These are phyloP conservation scores for Debaryomyces nepalensis DNA, from an alignment of 1,139 yeast genomes.

Conservation along the genomic window DNA sequence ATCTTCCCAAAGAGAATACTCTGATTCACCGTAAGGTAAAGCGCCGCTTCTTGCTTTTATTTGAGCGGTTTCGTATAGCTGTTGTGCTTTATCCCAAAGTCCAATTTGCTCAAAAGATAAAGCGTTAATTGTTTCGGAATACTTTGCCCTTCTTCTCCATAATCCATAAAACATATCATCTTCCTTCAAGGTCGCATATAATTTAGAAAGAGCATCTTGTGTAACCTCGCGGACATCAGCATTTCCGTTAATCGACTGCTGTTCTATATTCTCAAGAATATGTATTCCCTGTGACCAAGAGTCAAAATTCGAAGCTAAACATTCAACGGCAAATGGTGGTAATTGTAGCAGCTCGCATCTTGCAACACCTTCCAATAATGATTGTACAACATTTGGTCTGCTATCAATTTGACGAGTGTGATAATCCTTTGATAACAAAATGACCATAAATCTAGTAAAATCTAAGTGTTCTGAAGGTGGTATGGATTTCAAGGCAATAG, in stretches of 20 bases:
- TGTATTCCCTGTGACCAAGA: conserved; percentile 92
- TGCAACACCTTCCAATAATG: conserved; percentile 81
- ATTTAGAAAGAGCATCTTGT: conserved; percentile 87
- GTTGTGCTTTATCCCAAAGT: conserved; percentile 92
- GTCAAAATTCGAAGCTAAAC: conserved; percentile 82
- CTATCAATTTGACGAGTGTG: conserved; percentile 87
- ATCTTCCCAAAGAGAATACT: conserved; percentile 97
- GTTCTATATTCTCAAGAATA: conserved; percentile 76
- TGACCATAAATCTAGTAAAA: conserved; percentile 77
- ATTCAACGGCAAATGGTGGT: conserved; percentile 96
- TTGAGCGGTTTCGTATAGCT: conserved; percentile 95
- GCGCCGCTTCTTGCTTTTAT: conserved; percentile 96
- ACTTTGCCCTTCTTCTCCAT: conserved; percentile 96
- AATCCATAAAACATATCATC: conserved; percentile 97
- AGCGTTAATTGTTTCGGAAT: conserved; percentile 90
- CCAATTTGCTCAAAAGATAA: conserved; percentile 95
- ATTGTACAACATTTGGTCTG: conserved; percentile 86
- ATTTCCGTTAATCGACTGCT: conserved; percentile 66
- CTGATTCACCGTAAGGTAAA: conserved; percentile 93
- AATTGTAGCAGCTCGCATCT: conserved; percentile 71
- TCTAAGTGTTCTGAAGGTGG: conserved; percentile 83
- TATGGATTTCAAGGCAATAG: conserved; percentile 73
- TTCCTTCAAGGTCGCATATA: conserved; percentile 87
- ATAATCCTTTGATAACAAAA: conserved; percentile 84
- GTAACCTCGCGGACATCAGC: conserved; percentile 82